Conservation (phyloP, 1,284 basidiomycete species). For the Ustilago cynodontis region DNA sequence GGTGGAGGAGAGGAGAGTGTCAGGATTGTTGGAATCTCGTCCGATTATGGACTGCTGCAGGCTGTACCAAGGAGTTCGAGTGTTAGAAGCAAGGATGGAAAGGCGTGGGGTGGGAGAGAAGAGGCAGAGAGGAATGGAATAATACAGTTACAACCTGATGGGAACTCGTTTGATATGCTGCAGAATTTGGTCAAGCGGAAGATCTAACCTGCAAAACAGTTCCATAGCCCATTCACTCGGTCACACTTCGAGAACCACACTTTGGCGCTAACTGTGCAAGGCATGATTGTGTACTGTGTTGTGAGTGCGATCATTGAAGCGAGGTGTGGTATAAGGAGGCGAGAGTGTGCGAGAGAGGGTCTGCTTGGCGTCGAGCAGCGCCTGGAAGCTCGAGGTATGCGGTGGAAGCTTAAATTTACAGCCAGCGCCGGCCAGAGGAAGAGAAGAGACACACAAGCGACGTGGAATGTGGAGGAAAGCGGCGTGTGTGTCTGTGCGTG, state of each 20-base stretch:
- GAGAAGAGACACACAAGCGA: conserved; percentile 15
- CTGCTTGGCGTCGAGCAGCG: conserved; percentile 16
- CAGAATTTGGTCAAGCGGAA: conserved; percentile 85
- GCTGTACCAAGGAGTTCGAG: conserved; percentile 75
- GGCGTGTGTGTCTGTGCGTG: conserved; percentile 9
- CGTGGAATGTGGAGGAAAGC: conserved; percentile 17
- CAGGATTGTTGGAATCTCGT: conserved; percentile 86
- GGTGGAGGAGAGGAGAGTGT: conserved; percentile 71
- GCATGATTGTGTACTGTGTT: background rate
- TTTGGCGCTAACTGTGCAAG: background rate
- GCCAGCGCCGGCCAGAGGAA: background rate
- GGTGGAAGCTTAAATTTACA: conserved; percentile 20
- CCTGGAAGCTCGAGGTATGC: conserved; percentile 38
- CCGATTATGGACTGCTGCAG: conserved; percentile 86
- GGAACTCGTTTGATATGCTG: conserved; percentile 97
- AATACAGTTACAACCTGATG: conserved; percentile 86
- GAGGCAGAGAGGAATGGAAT: conserved; percentile 24
- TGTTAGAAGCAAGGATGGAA: conserved; percentile 31
- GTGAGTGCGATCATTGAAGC: background rate
- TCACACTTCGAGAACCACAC: background rate
- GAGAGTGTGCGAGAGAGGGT: background rate
- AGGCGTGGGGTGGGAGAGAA: conserved; percentile 50
- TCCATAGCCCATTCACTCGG: background rate
- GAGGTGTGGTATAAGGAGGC: no score
- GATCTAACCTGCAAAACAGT: conserved; percentile 51